phyloP scores from a whole-genome alignment of 192 early-diverging fungal genomes.

The Linnemannia hyalina region DNA sequence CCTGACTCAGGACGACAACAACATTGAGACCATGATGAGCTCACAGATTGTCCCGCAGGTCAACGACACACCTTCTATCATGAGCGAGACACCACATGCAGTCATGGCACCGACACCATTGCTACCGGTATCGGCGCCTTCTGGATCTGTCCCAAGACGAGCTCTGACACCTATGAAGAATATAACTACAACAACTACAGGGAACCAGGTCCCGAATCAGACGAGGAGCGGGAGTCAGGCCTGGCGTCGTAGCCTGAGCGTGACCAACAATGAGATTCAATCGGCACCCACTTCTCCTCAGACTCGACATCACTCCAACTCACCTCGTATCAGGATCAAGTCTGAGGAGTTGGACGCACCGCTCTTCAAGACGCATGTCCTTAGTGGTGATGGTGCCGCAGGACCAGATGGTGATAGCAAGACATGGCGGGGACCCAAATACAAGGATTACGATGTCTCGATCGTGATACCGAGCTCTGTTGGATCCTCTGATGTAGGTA shows the following conservation, averaged over 20 bases:
- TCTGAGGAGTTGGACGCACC: background rate
- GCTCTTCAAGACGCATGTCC: background rate
- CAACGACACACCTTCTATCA: background rate
- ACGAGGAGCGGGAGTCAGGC: background rate
- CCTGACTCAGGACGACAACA: background rate
- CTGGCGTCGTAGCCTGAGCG: background rate
- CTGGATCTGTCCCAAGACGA: background rate
- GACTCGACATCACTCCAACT: background rate
- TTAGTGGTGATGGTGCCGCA: background rate
- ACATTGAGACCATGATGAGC: background rate
- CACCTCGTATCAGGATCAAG: background rate
- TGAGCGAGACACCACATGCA: background rate
- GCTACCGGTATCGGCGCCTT: background rate
- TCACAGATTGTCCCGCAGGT: background rate
- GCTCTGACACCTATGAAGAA: background rate
- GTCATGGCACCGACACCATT: background rate
- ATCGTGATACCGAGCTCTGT: background rate
- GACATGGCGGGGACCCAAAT: background rate
- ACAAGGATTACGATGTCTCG: background rate
- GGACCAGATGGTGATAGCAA: background rate
- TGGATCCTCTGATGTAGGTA: background rate
- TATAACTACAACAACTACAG: background rate
- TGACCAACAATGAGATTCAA: background rate
- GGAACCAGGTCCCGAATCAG: background rate
- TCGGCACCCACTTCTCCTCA: background rate